Base-by-base conservation (phyloP, 2,329 filamentous ascomycete species). In the Neopestalotiopsis sp. region DNA sequence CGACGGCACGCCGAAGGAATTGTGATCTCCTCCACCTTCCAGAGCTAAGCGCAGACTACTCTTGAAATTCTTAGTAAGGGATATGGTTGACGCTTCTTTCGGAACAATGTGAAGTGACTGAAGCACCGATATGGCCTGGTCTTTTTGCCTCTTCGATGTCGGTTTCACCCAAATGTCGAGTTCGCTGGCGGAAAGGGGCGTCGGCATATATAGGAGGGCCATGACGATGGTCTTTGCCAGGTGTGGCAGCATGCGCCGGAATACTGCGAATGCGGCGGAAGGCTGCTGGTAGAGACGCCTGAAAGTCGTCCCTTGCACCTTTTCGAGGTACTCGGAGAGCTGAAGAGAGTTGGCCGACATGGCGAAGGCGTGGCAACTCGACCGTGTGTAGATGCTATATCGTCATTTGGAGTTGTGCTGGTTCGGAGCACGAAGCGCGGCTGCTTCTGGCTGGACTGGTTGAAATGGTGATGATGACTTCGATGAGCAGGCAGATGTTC, bases 161-260 rank as follows among this genome's bases (percentile, higher is more conserved):
- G 94, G 88, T 73, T 91, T 92, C 65, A 98, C 91, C 94, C 95
- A 97, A 57, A 89, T 83, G 74, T 98, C 94, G 69, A 99, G 88
- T 75, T 97, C 92, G 71, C 89, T 84, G n/a, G 94, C 87, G 2
- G 90, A 88, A 72, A 98, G 89, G 0, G 96, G 93, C 12, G 88
- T 86, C 56, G 94, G 93, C 84, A 97, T 92, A 83, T 97, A 99
- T 4, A 99, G 90, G 76, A 99, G 90, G 52, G 93, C 93, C 92
- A 98, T 97, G 70, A 99, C 95, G 76, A 99, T 92, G 17, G 91
- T 94, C 86, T 99, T 98, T 74, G 96, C 95, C 71, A 98, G 84
- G 77, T 97, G 93, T 69, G 96, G 94, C 69, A 99, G 88, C 94
- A 99, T 98, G 83, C 96, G 95, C 74, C 96, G 90, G 80, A 98